These are phyloP conservation scores for Candida odintsovae DNA, from an alignment of 805 yeast genomes.

Conservation along the genomic window DNA sequence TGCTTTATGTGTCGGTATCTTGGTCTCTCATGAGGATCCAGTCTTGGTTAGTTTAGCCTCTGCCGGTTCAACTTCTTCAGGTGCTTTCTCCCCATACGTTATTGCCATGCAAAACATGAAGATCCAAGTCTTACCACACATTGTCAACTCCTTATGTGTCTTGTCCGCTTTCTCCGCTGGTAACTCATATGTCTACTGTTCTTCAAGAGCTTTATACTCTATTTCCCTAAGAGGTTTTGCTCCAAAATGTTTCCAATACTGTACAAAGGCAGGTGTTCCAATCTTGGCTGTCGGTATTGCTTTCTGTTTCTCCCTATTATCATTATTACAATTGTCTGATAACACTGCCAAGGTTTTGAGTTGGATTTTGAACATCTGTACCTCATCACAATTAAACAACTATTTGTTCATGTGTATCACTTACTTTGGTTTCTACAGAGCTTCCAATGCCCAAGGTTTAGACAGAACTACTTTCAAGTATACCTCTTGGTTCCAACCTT, in stretches of 20 bases:
- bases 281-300: conserved; percentile 56
- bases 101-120: conserved; percentile 50
- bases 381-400: conserved; percentile 61
- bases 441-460: conserved; percentile 47
- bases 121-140: conserved; percentile 43
- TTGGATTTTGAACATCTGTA: conserved; percentile 67
- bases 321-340: conserved; percentile 59
- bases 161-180: conserved; percentile 54
- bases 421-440: conserved; percentile 59
- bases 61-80: conserved; percentile 44
- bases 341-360: conserved; percentile 56
- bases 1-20: conserved; percentile 60
- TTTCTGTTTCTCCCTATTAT: conserved; percentile 52
- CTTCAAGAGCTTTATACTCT: conserved; percentile 53
- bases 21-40: conserved; percentile 58
- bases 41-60: conserved; percentile 42
- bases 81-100: conserved; percentile 51
- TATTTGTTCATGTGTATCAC: conserved; percentile 53
- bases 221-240: conserved; percentile 52
- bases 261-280: conserved; percentile 68
- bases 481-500: conserved; percentile 56
- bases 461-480: conserved; percentile 35
- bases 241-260: conserved; percentile 52
- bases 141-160: conserved; percentile 46
- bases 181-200: conserved; percentile 51